Percentiles rank a stretch among this genome's conserved stretches.
Conservation (phyloP, 2,329 filamentous ascomycete species). For the Aspergillus aculeatinus region DNA sequence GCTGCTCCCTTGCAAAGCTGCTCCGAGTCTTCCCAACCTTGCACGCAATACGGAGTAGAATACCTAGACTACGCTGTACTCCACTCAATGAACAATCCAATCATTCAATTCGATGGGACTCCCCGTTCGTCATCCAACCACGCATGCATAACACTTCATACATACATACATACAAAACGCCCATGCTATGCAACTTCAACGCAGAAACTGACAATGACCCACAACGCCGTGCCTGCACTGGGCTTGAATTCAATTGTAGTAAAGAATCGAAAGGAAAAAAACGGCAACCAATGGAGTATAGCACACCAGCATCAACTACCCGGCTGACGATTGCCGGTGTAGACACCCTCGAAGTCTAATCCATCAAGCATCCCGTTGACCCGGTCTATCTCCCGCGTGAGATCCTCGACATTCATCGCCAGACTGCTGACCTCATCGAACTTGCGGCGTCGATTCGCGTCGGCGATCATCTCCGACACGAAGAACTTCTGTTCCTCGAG, state of each 20-base stretch:
- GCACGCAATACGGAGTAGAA: not conserved
- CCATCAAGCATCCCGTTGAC: slow-evolving; percentile 64
- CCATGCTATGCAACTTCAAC: slow-evolving; percentile 8
- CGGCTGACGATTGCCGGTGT: slow-evolving; percentile 31
- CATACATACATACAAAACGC: slow-evolving; percentile 4
- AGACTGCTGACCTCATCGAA: slow-evolving; percentile 86
- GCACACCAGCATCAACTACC: not conserved
- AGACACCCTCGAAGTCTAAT: slow-evolving; percentile 62
- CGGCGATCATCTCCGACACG: slow-evolving; percentile 79
- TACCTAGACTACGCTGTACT: not conserved
- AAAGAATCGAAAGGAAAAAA: not conserved
- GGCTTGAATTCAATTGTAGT: not conserved
- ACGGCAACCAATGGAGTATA: not conserved
- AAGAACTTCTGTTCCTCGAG: slow-evolving; percentile 90
- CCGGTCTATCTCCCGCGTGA: slow-evolving; percentile 73
- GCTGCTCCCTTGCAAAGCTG: too few species aligned
- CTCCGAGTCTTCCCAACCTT: not conserved
- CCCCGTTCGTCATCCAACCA: not conserved
- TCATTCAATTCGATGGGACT: not conserved
- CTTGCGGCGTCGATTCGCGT: slow-evolving; percentile 70
- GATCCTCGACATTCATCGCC: slow-evolving; percentile 75
- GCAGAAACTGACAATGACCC: not conserved
- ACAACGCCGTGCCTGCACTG: slow-evolving; percentile 5
- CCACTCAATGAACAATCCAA: not conserved
- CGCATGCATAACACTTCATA: not conserved